Evolutionary conservation across 306 rosid species (phyloP).

Genomic region (Dalbergia cochinchinensis): DNA sequence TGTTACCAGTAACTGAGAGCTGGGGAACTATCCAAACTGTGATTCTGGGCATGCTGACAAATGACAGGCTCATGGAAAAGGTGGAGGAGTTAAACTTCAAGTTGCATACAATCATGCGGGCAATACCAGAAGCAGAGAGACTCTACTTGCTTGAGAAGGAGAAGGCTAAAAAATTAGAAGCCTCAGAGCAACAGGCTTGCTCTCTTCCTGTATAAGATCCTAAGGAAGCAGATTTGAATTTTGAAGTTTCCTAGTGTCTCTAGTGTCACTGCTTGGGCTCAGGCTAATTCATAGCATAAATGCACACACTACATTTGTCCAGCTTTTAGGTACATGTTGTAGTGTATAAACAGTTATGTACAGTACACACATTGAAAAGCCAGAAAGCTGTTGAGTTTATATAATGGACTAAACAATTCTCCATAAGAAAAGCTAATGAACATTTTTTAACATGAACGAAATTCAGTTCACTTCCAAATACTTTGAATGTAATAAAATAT

Average conservation of each 20-base stretch:
- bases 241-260: slow-evolving; percentile 7
- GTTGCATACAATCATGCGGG: slow-evolving; percentile 67
- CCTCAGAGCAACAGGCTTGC: slow-evolving; percentile 35
- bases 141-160: slow-evolving; percentile 77
- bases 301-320: neutral
- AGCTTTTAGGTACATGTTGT: slow-evolving; percentile 1
- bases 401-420: neutral
- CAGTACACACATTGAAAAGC: neutral
- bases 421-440: no score
- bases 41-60: slow-evolving; percentile 75
- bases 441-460: no score
- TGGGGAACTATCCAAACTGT: slow-evolving; percentile 74
- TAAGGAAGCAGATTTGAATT: neutral
- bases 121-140: slow-evolving; percentile 82
- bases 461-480: no score
- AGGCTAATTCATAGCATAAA: neutral
- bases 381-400: neutral
- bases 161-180: slow-evolving; percentile 61
- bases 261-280: slow-evolving; percentile 18
- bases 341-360: neutral
- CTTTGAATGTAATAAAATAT: no score
- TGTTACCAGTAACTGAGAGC: slow-evolving; percentile 75
- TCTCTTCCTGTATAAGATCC: slow-evolving; percentile 47
- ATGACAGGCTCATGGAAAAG: slow-evolving; percentile 76
- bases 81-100: slow-evolving; percentile 78